Evolutionary conservation across 2,329 filamentous ascomycete genomes (phyloP).

Genomic region (Coniochaeta prunicola): DNA sequence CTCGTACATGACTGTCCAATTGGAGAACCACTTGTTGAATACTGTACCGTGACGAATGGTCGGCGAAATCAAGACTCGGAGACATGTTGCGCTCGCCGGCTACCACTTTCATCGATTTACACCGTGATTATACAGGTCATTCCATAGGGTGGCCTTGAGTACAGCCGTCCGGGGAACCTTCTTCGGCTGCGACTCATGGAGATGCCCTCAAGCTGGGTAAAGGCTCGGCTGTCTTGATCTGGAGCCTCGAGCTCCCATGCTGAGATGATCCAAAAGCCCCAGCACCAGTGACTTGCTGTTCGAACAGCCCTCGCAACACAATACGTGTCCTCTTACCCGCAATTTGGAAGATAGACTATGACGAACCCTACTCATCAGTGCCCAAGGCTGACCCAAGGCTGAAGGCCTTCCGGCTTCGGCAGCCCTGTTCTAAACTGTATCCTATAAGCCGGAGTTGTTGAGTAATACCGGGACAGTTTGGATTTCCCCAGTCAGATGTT

Average conservation of each 20-base stretch:
- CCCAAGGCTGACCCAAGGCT: neutral
- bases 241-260: neutral
- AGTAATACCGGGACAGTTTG: constrained; percentile 1
- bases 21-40: neutral
- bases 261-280: neutral
- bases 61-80: neutral
- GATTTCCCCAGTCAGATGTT: neutral
- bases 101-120: neutral
- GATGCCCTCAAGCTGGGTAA: neutral
- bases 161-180: neutral
- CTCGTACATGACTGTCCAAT: neutral
- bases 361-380: no score
- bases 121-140: neutral
- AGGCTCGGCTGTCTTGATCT: neutral
- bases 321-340: no score
- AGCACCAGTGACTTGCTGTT: neutral
- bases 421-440: neutral
- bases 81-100: neutral
- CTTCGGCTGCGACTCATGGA: neutral
- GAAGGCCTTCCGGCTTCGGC: neutral
- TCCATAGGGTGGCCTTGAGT: neutral
- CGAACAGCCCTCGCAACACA: neutral
- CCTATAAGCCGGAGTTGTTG: neutral
- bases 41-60: neutral
- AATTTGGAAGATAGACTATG: no score